Base-by-base conservation (phyloP, 2,329 filamentous ascomycete species). In the Xylaria hypoxylon region DNA sequence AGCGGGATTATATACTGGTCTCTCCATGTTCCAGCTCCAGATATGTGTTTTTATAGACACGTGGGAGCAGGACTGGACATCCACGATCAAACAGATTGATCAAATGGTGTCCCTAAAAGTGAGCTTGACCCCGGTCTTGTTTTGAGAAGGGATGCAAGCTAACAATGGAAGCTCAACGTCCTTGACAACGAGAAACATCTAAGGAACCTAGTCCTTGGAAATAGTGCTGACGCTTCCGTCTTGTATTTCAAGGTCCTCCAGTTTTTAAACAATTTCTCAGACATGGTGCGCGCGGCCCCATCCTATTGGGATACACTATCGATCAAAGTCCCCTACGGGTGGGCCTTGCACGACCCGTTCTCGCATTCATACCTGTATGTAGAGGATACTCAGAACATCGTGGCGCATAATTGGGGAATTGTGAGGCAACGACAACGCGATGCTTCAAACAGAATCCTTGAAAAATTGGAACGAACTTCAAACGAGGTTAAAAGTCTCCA, bases 401-500 rank as follows among this genome's bases (percentile, higher is more conserved):
- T 58, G 5, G 11, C 26, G 15, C 22, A 58, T 26, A 58, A 58
- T 48, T 58, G 55, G 55, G 19, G 48, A 11, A 28, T 26, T 2
- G 31, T 58, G 28, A 58, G 31, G 5, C 19, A 58, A 5, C 44
- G 55, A 48, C 55, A 58, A 28, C 28, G 42, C n/a, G 55, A 58
- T 19, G 44, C 42, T 24, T 38, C 55, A 13, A n/a, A 38, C 28
- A 58, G 44, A 44, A 35, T 48, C 55, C n/a, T 58, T 17, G 42
- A 6, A 11, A 58, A 58, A 58, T 26, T 48, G 11, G 44, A 58
- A 48, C 42, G 19, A 38, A 58, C 55, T 17, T 17, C 28, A 5
- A 58, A 58, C n/a, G 55, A 58, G 42, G 55, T 58, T 0, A 35
- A 58, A 38, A 48, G 55, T 44, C 42, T 58, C 42, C 44, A 48